Evolutionary conservation across 1,284 basidiomycete genomes (phyloP).

Genomic region (Heimioporus retisporus): DNA sequence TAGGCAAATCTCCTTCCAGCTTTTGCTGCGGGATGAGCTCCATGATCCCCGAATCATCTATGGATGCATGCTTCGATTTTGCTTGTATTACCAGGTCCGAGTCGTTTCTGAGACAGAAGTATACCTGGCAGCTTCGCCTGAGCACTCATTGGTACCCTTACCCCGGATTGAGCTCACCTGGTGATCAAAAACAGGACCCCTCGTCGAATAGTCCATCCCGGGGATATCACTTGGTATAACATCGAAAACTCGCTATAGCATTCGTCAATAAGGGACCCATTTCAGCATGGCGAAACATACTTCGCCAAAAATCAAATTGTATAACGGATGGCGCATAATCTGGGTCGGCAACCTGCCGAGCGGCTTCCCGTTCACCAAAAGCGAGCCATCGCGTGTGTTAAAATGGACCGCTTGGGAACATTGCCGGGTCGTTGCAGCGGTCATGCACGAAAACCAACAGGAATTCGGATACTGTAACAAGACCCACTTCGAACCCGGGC

Average conservation of each 20-base stretch:
- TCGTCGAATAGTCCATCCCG: conserved; percentile 49
- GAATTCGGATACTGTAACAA: not conserved
- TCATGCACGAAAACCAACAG: conserved; percentile 24
- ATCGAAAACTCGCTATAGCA: conserved; percentile 42
- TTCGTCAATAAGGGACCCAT: too few species aligned
- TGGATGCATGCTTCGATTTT: not conserved
- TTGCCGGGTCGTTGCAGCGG: conserved; percentile 22
- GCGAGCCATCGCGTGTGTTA: not conserved
- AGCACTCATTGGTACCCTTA: not conserved
- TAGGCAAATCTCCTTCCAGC: not conserved
- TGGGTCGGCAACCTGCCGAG: conserved; percentile 49
- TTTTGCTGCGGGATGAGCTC: not conserved
- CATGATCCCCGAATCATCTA: not conserved
- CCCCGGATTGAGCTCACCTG: conserved; percentile 24
- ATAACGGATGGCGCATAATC: conserved; percentile 47
- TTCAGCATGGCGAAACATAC: conserved; percentile 24
- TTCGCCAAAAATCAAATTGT: conserved; percentile 42
- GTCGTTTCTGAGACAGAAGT: not conserved
- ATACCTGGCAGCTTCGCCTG: not conserved
- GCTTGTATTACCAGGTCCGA: conserved; percentile 1
- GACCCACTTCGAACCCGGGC: not conserved
- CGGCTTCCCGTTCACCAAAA: conserved; percentile 44
- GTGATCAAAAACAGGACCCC: conserved; percentile 14
- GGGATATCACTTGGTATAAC: conserved; percentile 47
- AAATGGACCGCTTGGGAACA: conserved; percentile 1